Evolutionary conservation across 2,329 filamentous ascomycete genomes (phyloP), one percentile per base, ranked within the genome.

Genomic region (Microdochium paspali): DNA sequence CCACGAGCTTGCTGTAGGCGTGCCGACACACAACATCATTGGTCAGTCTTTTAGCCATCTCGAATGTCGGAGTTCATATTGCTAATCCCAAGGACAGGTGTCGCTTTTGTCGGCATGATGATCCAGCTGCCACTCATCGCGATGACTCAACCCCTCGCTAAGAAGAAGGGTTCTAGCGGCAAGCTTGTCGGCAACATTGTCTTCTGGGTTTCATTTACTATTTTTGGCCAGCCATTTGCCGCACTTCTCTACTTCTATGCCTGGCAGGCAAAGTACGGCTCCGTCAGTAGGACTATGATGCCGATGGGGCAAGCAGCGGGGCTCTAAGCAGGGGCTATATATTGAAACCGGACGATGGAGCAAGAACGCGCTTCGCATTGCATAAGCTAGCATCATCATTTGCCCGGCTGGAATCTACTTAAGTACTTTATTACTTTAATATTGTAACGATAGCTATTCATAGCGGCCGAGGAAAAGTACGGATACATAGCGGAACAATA

Each of bases 181-280:
- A 87, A 84, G 56, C 75, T 95, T 9, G 74, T 94, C 24, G 93
- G 93, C 2, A 98, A 98, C 64, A 83, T 84, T 59, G 90, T 94
- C 49, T 98, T 98, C 66, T 97, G 93, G 93, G 75, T 96, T 20
- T 91, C 87, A 12, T 98, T 98, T 61, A 96, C 91, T 54, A 80
- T 97, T 2, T 85, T 98, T 12, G 93, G 93, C 3, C 93, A 98
- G 71, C 93, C 93, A 0, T 79, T 97, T 56, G 93, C 89, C 1
- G 90, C 89, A 1, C 70, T 98, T 50, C 74, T 95, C 63, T 98
- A 98, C 65, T 98, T 96, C 65, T 97, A 97, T 63, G 90, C 90
- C 1, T 98, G 93, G 91, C 91, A 97, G 68, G 89, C 89, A 47
- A 97, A 97, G 70, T 96, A 95, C 62, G 93, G 93, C 12, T 90